phyloP scores from a whole-genome alignment of 805 yeast genomes.

The Cyberlindnera euphorbiae region DNA sequence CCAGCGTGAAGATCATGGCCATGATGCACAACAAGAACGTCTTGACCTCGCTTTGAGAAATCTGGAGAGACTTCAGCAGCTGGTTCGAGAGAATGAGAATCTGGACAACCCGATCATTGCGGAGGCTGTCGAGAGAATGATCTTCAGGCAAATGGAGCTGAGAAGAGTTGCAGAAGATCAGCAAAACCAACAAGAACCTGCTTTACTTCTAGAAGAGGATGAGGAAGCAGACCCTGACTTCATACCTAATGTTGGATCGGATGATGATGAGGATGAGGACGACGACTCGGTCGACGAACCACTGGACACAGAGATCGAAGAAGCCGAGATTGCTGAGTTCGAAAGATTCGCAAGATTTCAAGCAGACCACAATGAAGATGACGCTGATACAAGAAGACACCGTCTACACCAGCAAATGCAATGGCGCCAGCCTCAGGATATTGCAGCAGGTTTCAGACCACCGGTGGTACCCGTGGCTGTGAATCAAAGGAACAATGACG shows the following conservation, averaged over 20 bases:
- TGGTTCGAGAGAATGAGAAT: too few species aligned
- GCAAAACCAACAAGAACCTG: constrained; percentile 7
- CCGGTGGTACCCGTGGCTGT: too few species aligned
- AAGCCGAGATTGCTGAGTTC: constrained; percentile 16
- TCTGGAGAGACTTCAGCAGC: too few species aligned
- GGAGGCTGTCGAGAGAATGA: constrained; percentile 5
- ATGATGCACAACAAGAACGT: too few species aligned
- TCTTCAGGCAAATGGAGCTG: constrained; percentile 4
- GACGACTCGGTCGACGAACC: constrained; percentile 4
- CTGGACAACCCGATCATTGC: constrained; percentile 4
- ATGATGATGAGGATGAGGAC: constrained; percentile 17
- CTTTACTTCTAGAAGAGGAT: constrained; percentile 21
- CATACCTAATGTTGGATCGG: constrained; percentile 21
- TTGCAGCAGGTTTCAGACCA: too few species aligned
- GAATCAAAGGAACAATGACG: too few species aligned
- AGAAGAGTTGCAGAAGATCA: neutral
- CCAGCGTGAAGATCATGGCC: too few species aligned
- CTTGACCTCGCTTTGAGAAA: too few species aligned
- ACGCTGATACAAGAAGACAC: too few species aligned
- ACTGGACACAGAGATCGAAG: constrained; percentile 10
- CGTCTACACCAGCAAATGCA: too few species aligned
- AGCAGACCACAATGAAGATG: neutral
- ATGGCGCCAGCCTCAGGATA: too few species aligned
- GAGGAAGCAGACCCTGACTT: constrained; percentile 29
- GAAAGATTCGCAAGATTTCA: constrained; percentile 15